Conservation (phyloP, 805 yeast genomes). For the Cyberlindnera suaveolens region DNA sequence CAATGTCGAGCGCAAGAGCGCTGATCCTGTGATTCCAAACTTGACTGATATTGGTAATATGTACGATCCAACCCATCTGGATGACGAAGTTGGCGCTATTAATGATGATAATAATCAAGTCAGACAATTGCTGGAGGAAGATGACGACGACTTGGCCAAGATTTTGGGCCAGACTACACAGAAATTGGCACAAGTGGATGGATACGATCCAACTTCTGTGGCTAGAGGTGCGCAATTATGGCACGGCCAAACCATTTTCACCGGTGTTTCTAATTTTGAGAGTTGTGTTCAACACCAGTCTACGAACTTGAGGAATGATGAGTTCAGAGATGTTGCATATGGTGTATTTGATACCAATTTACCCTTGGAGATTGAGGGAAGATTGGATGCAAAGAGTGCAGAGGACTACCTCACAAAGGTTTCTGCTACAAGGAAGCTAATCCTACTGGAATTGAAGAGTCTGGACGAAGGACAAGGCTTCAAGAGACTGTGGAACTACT, state of each 20-base stretch:
- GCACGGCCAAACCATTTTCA: conserved; percentile 44
- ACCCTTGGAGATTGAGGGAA: conserved; percentile 50
- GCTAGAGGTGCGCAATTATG: conserved; percentile 28
- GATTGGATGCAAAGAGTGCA: conserved; percentile 50
- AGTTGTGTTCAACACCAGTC: conserved; percentile 24
- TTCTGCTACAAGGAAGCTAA: conserved; percentile 44
- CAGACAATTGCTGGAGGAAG: conserved; percentile 22
- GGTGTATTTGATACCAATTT: conserved; percentile 22
- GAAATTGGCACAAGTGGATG: conserved; percentile 14
- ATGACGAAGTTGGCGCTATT: conserved; percentile 13
- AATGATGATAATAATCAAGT: conserved; percentile 12
- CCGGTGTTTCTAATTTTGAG: conserved; percentile 41
- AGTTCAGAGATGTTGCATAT: conserved; percentile 7
- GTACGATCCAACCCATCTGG: conserved; percentile 10
- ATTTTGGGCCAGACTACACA: conserved; percentile 22
- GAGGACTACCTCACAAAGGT: conserved; percentile 48
- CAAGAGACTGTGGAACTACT: conserved; percentile 27
- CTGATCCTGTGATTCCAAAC: not conserved
- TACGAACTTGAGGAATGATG: conserved; percentile 24
- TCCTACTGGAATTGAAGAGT: conserved; percentile 37
- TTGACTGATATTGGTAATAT: conserved; percentile 6
- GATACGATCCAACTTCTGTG: conserved; percentile 15
- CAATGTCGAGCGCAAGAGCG: not conserved
- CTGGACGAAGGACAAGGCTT: conserved; percentile 17
- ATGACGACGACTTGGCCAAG: conserved; percentile 30